Conservation (phyloP, 371 early-diverging fungal species). For the Lichtheimia ornata region DNA sequence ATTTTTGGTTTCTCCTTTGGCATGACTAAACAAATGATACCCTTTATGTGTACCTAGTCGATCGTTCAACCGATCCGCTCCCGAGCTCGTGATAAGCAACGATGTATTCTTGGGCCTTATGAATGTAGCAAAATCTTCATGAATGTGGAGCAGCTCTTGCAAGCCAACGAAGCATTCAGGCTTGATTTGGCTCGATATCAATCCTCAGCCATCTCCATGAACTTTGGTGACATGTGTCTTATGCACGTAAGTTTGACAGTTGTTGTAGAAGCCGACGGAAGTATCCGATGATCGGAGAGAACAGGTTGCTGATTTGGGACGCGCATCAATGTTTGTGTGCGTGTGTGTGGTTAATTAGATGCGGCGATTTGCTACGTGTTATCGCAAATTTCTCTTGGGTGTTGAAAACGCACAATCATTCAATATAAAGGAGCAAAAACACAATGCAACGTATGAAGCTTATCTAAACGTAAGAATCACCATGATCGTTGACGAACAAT, state of each 20-base stretch:
- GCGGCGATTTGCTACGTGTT: conserved; percentile 32
- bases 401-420: conserved; percentile 39
- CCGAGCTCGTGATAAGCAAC: conserved; percentile 12
- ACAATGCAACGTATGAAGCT: conserved; percentile 33
- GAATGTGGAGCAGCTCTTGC: conserved; percentile 44
- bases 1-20: background rate
- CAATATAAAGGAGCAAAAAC: conserved; percentile 40
- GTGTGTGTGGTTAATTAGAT: conserved; percentile 4
- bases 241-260: conserved; percentile 29
- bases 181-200: conserved; percentile 20
- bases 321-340: no score
- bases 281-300: conserved; percentile 1
- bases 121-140: conserved; percentile 47
- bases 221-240: conserved; percentile 40
- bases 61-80: conserved; percentile 33
- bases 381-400: conserved; percentile 45
- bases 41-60: conserved; percentile 18
- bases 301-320: background rate
- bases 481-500: no score
- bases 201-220: conserved; percentile 5
- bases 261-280: no score
- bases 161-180: conserved; percentile 33
- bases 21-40: conserved; percentile 1
- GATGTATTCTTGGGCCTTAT: conserved; percentile 32
- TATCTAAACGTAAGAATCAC: conserved; percentile 19